A percentile compares a stretch with the other conserved stretches of the same genome.
phyloP scores from a whole-genome alignment of 345 rosid species.

The Syzygium jambos region DNA sequence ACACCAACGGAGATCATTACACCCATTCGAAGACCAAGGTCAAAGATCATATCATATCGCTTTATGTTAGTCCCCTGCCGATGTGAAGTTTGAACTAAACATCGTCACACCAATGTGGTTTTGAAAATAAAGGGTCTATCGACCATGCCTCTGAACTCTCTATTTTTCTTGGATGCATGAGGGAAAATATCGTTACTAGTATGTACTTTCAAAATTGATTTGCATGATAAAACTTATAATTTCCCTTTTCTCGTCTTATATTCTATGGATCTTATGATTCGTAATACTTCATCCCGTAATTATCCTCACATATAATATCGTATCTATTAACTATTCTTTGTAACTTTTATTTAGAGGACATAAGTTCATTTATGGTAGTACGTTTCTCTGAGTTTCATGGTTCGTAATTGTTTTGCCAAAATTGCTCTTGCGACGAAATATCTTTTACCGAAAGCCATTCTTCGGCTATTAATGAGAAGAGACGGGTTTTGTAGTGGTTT shows the following conservation, averaged over 20 bases:
- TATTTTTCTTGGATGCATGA: not conserved
- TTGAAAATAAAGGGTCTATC: not conserved
- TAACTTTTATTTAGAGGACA: not conserved
- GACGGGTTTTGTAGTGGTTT: no score
- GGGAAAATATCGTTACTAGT: not conserved
- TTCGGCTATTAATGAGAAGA: no score
- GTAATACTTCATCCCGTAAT: not conserved
- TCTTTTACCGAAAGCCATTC: no score
- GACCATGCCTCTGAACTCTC: not conserved
- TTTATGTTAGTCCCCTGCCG: conserved; percentile 4
- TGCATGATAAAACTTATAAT: not conserved
- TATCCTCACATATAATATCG: not conserved
- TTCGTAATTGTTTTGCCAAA: not conserved
- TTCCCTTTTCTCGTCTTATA: not conserved
- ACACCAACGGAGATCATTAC: conserved; percentile 15
- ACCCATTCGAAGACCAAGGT: not conserved
- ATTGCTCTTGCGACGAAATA: no score
- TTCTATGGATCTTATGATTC: not conserved
- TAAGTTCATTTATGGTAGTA: not conserved
- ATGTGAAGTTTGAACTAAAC: not conserved
- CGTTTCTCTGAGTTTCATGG: not conserved
- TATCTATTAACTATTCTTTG: not conserved
- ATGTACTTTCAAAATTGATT: not conserved
- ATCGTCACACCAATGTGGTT: not conserved
- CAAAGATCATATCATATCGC: conserved; percentile 2